Evolutionary conservation across 2,329 filamentous ascomycete species (phyloP).

Genomic region (Diaporthe destruens): DNA sequence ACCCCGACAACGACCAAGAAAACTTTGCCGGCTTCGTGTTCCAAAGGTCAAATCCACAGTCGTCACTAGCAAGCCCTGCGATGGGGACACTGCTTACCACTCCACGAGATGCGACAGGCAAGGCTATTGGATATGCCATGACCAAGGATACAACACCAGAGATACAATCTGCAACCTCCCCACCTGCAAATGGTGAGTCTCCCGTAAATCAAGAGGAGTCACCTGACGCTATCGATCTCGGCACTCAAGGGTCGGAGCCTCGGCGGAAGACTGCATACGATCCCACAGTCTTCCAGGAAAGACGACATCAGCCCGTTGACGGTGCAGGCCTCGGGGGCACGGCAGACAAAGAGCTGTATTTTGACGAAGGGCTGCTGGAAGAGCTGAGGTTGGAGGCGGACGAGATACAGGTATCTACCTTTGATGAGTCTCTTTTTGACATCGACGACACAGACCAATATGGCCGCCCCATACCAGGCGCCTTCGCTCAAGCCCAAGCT

Average conservation of each 20-base stretch:
- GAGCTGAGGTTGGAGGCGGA: conserved; percentile 62
- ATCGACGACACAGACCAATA: conserved; percentile 73
- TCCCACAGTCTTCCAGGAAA: conserved; percentile 40
- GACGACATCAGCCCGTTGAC: conserved; percentile 37
- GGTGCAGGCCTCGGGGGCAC: not conserved
- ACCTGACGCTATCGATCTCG: conserved; percentile 53
- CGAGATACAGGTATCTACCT: conserved; percentile 67
- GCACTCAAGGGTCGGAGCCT: conserved; percentile 55
- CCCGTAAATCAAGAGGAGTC: conserved; percentile 37
- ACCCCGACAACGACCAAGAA: conserved; percentile 69
- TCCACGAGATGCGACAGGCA: conserved; percentile 67
- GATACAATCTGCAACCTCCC: conserved; percentile 23
- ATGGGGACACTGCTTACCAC: conserved; percentile 62
- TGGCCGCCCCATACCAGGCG: conserved; percentile 70
- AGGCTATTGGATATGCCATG: conserved; percentile 68
- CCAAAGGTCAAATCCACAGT: conserved; percentile 65
- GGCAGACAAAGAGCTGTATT: conserved; percentile 75
- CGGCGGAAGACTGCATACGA: conserved; percentile 43
- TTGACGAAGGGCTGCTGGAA: conserved; percentile 70
- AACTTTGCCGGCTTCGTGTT: conserved; percentile 73
- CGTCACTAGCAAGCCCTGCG: conserved; percentile 63
- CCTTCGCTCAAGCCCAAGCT: conserved; percentile 67
- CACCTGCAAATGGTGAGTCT: conserved; percentile 41
- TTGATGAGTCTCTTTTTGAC: conserved; percentile 82
- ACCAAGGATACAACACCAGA: conserved; percentile 60